Conservation (phyloP, 495 filamentous ascomycete genomes). For the Gamarada debralockiae region DNA sequence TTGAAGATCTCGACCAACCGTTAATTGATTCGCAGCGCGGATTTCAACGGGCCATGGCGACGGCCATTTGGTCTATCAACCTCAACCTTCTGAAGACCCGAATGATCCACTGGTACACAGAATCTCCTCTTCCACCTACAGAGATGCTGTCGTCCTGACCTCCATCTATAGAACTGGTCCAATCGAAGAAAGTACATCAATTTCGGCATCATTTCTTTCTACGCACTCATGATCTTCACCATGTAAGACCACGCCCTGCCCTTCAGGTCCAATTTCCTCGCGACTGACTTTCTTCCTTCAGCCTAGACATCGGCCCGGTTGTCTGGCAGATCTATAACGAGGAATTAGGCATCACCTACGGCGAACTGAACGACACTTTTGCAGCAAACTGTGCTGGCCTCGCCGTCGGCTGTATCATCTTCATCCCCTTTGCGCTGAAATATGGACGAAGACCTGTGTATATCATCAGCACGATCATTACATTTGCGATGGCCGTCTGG, state of each 20-base stretch:
- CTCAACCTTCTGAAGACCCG: constrained; percentile 52
- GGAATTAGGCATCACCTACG: constrained; percentile 27
- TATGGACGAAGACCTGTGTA: constrained; percentile 44
- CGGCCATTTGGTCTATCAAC: constrained; percentile 41
- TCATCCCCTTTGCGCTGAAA: constrained; percentile 43
- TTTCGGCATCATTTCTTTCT: too few species aligned
- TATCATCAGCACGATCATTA: constrained; percentile 31
- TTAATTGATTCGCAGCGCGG: neutral
- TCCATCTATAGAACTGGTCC: constrained; percentile 9
- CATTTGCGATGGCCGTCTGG: constrained; percentile 27
- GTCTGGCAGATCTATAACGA: too few species aligned
- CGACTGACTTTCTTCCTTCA: neutral
- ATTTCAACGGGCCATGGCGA: neutral
- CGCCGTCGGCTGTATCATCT: constrained; percentile 36
- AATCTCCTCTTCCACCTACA: neutral
- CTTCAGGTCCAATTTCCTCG: too few species aligned
- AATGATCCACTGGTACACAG: constrained; percentile 46
- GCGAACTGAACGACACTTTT: constrained; percentile 33
- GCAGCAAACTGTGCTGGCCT: constrained; percentile 36
- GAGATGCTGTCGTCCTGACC: too few species aligned
- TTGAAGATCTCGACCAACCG: too few species aligned
- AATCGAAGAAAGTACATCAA: neutral
- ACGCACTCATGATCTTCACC: too few species aligned
- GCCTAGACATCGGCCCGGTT: too few species aligned
- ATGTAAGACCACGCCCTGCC: too few species aligned